These are phyloP conservation scores for Talaromyces thailandensis DNA, from an alignment of 495 filamentous ascomycete genomes.

Conservation along the genomic window DNA sequence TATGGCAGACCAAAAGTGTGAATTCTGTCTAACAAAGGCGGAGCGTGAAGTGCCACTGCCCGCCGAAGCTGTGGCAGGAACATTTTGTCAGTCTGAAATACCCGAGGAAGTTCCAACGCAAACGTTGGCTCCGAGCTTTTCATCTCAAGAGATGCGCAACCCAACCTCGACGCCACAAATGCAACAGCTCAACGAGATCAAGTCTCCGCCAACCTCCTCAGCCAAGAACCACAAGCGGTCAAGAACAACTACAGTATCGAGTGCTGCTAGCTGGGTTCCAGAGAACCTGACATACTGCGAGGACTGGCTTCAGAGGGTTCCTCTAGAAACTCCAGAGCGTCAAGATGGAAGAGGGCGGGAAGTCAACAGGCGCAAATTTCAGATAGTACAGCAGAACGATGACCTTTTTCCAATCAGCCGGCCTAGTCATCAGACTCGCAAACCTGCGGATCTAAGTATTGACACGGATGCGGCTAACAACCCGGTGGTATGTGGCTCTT, in stretches of 20 bases:
- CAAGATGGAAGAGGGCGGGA: conserved; percentile 19
- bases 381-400: conserved; percentile 33
- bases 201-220: conserved; percentile 6
- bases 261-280: conserved; percentile 31
- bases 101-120: neutral
- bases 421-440: neutral
- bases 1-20: neutral
- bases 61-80: neutral
- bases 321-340: conserved; percentile 20
- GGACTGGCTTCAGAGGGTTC: conserved; percentile 34
- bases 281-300: conserved; percentile 35
- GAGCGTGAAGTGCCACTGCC: neutral
- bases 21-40: neutral
- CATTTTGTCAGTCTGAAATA: neutral
- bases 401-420: conserved; percentile 21
- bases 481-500: conserved; percentile 16
- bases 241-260: conserved; percentile 32
- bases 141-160: neutral
- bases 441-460: conserved; percentile 13
- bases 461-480: conserved; percentile 20
- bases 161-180: conserved; percentile 4
- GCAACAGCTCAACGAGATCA: neutral
- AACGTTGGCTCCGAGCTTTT: neutral
- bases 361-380: conserved; percentile 29
- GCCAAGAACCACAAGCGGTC: conserved; percentile 18